These are phyloP conservation scores for Fonsecaea nubica DNA, from an alignment of 2,329 filamentous ascomycete genomes.

Conservation along the genomic window DNA sequence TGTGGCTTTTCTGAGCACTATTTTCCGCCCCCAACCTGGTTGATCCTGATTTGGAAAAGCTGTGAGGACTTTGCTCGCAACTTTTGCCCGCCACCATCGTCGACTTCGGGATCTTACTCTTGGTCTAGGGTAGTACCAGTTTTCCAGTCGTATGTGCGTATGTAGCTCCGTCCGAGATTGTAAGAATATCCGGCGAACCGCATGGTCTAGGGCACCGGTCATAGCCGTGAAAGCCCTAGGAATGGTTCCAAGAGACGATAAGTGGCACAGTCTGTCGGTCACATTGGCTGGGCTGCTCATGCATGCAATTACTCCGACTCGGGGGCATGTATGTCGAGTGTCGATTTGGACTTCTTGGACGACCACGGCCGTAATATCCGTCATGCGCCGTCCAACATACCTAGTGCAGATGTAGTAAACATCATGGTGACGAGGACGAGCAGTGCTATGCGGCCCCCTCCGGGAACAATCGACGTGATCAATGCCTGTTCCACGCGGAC, in stretches of 20 bases:
- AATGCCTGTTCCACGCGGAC: neutral
- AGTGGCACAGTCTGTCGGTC: neutral
- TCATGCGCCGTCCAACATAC: slow-evolving; percentile 11
- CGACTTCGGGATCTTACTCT: slow-evolving; percentile 16
- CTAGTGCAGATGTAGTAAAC: neutral
- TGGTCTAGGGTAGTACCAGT: slow-evolving; percentile 3
- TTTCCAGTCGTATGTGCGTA: neutral
- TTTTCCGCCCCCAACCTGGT: slow-evolving; percentile 2
- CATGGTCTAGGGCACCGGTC: neutral
- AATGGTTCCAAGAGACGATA: neutral
- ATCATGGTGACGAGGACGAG: neutral
- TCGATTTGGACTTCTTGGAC: neutral
- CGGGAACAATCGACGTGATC: slow-evolving; percentile 1
- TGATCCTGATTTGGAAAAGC: slow-evolving; percentile 6
- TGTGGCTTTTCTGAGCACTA: slow-evolving; percentile 11
- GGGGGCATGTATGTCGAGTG: neutral
- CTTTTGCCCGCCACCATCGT: slow-evolving; percentile 9
- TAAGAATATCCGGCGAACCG: neutral
- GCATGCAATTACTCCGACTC: neutral
- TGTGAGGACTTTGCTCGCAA: slow-evolving; percentile 8
- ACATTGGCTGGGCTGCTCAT: neutral
- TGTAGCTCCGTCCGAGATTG: slow-evolving; percentile 3
- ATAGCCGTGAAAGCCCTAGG: neutral
- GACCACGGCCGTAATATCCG: slow-evolving; percentile 8
- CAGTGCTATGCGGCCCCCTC: neutral